Evolutionary conservation across 495 filamentous ascomycete genomes (phyloP), one percentile per base, ranked within the genome.

Genomic region (Clohesyomyces aquaticus): DNA sequence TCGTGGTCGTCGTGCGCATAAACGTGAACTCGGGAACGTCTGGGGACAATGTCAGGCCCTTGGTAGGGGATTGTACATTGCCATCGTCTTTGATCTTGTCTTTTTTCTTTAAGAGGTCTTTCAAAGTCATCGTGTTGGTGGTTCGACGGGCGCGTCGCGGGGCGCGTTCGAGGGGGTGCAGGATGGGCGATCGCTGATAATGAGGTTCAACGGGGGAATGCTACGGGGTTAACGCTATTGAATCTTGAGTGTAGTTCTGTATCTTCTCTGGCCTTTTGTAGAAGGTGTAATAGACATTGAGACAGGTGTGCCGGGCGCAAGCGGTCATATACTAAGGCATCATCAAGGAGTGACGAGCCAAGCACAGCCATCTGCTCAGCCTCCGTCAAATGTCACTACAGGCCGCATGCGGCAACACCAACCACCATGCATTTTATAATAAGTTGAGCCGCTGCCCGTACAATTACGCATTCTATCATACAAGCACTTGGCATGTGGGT

Each of bases 1-100:
- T 86, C 56, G 86, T 79, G 12, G 93, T 96, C 72, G 93, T 91
- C 61, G 88, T 87, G 45, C 93, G 86, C 64, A 95, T 81, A 79
- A 98, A 89, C 60, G 81, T 91, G 77, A 97, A 89, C 71, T 88
- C 85, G 58, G 90, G 89, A 1, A 83, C 76, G 63, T 74, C 73
- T 63, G 67, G 70, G 38, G 66, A 57, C n/a, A 55, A 48, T 11
- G 47, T 63, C 6, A 62, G 42, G 10, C 29, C 35, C 19, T 55
- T 48, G 12, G 48, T 55, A 18, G 67, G 28, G 6, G 28, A 32
- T 18, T 29, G 28, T n/a, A 23, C 28, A 22, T 60, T 47, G 12
- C 73, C 71, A 60, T 72, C 69, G 38, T 78, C 73, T 43, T 69
- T 77, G 49, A 80, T 75, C 59, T 83, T 83, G 41, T 90, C 82